phyloP scores from a whole-genome alignment of 192 early-diverging fungal species.

The Coemansia sp. region DNA sequence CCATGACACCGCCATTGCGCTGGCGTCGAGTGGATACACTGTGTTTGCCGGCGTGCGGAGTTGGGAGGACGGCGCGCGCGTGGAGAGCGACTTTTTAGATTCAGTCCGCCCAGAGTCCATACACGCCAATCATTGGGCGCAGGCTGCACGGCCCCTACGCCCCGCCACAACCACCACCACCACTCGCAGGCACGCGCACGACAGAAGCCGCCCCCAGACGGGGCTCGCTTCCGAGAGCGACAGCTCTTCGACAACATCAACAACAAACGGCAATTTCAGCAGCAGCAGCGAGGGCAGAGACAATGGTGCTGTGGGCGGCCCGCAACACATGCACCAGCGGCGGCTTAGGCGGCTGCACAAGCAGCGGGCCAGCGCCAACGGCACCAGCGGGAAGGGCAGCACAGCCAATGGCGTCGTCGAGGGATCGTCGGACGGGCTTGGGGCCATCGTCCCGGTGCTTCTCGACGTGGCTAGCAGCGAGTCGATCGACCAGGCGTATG shows the following conservation, averaged over 20 bases:
- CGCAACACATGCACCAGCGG: conserved; percentile 20
- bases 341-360: conserved; percentile 16
- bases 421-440: neutral
- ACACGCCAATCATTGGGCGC: conserved; percentile 23
- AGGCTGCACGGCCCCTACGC: conserved; percentile 2
- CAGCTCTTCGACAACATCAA: neutral
- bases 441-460: conserved; percentile 46
- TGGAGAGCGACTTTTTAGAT: conserved; percentile 43
- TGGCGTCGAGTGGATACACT: conserved; percentile 52
- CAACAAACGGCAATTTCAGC: neutral
- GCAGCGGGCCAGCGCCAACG: neutral
- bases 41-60: conserved; percentile 58
- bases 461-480: conserved; percentile 45
- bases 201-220: neutral
- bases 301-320: neutral
- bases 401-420: neutral
- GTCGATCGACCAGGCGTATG: conserved; percentile 41
- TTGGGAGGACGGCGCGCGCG: conserved; percentile 51
- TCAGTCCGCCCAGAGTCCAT: conserved; percentile 20
- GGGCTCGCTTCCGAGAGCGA: neutral
- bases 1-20: conserved; percentile 51
- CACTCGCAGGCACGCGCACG: neutral
- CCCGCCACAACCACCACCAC: neutral
- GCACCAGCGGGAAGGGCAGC: neutral
- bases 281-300: conserved; percentile 10